Conservation (phyloP, 1,284 basidiomycete species). For the Fistulinella cinereoalba region DNA sequence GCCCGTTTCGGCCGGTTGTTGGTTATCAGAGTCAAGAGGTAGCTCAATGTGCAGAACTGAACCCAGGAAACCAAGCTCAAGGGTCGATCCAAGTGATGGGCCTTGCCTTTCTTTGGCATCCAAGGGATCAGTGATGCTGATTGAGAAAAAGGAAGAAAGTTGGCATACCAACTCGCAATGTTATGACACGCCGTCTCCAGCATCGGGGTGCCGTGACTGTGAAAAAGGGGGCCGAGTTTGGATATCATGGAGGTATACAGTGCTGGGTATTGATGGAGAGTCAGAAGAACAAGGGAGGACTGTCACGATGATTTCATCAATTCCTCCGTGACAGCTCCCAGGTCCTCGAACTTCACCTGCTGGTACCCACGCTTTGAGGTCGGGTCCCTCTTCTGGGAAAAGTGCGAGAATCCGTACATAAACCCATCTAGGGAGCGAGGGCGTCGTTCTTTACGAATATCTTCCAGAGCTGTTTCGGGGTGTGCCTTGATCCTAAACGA, state of each 20-base stretch:
- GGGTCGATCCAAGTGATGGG: constrained; percentile 55
- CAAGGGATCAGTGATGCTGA: constrained; percentile 9
- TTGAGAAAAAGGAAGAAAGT: not conserved
- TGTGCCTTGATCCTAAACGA: constrained; percentile 68
- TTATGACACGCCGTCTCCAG: constrained; percentile 85
- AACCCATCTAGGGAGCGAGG: constrained; percentile 57
- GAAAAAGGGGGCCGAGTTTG: constrained; percentile 76
- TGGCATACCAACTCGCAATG: constrained; percentile 48
- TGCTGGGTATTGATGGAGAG: constrained; percentile 80
- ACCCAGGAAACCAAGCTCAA: constrained; percentile 82
- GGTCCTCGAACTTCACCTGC: constrained; percentile 53
- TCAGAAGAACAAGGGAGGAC: constrained; percentile 85
- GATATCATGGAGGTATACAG: constrained; percentile 72
- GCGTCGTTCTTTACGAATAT: constrained; percentile 29
- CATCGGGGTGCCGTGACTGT: constrained; percentile 73
- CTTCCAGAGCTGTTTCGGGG: constrained; percentile 24
- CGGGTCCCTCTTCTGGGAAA: constrained; percentile 70
- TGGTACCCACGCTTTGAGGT: constrained; percentile 80
- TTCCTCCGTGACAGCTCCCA: not conserved
- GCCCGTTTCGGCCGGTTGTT: constrained; percentile 61
- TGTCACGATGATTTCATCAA: constrained; percentile 34
- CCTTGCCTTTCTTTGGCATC: constrained; percentile 66
- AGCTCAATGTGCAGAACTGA: constrained; percentile 70
- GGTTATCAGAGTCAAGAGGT: constrained; percentile 66
- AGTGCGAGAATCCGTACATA: constrained; percentile 83